Evolutionary conservation across 2,329 filamentous ascomycete species (phyloP).

Genomic region (Aspergillus glaucus): DNA sequence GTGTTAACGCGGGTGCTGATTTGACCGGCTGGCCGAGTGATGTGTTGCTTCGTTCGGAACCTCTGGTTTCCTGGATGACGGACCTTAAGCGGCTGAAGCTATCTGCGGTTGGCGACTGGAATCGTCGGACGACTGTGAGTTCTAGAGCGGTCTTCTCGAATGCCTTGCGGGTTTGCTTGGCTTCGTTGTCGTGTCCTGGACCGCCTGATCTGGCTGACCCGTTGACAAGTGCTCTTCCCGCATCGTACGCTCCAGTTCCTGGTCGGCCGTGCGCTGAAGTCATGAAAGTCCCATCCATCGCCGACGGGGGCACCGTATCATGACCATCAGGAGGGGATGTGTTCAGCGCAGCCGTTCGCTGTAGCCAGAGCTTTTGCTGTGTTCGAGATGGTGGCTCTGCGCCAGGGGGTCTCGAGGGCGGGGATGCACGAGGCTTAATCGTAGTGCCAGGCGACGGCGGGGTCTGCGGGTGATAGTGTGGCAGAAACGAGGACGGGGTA

Average conservation of each 20-base stretch:
- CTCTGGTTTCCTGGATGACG: slow-evolving; percentile 18
- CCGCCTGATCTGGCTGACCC: slow-evolving; percentile 22
- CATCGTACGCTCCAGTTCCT: slow-evolving; percentile 24
- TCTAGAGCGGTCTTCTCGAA: slow-evolving; percentile 40
- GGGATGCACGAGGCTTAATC: slow-evolving; percentile 23
- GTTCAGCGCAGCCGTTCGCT: slow-evolving; percentile 40
- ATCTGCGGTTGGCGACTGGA: slow-evolving; percentile 39
- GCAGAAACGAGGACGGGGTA: slow-evolving; percentile 42
- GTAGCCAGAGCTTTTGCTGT: slow-evolving; percentile 44
- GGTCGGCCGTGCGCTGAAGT: slow-evolving; percentile 24
- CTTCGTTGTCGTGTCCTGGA: slow-evolving; percentile 28
- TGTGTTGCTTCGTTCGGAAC: slow-evolving; percentile 8
- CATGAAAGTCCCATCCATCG: slow-evolving; percentile 30
- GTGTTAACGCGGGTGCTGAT: slow-evolving; percentile 28
- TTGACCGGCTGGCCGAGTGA: slow-evolving; percentile 28
- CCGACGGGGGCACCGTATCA: slow-evolving; percentile 28
- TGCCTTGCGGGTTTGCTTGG: slow-evolving; percentile 36
- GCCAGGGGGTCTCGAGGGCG: slow-evolving; percentile 29
- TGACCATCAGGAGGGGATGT: slow-evolving; percentile 39
- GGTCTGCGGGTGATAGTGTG: slow-evolving; percentile 42
- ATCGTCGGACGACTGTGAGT: slow-evolving; percentile 40
- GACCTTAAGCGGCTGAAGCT: slow-evolving; percentile 35
- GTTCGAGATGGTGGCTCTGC: slow-evolving; percentile 40
- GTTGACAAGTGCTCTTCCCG: slow-evolving; percentile 22
- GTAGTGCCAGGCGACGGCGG: slow-evolving; percentile 35